Base-by-base conservation (phyloP, 805 yeast species). In the Saturnispora sanitii region DNA sequence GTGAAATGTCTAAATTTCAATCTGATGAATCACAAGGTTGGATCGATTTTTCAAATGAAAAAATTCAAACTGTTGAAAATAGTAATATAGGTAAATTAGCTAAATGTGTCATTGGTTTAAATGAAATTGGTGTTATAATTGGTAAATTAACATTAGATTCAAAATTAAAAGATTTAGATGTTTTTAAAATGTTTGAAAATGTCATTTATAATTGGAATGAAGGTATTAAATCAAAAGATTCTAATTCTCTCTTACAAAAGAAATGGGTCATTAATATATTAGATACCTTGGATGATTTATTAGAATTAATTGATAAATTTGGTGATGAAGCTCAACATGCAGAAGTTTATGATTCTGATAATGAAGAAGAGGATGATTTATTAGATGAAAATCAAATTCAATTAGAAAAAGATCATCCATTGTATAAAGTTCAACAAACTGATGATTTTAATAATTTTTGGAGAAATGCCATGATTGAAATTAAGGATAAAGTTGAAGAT, bases 31-130 rank as follows among this genome's bases (percentile, higher is more conserved):
- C 44, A 3, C 51, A 38, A 3, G 58, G 56, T 45, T 83, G 67
- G 55, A 77, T 84, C 40, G 73, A 72, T 11, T 84, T 82, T 30
- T 82, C 94, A 4, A 45, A 81, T 18, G 95, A 85, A 45, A 71
- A 94, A 48, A 65, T 75, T 21, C 70, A 69, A 6, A 50, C 64
- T 12, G 95, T 95, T 9, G 28, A 40, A 0, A 59, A 75, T 33
- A 71, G 66, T 9, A 56, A 62, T 35, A 68, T 62, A 46, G 69
- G 76, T n/a, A 33, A 80, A 44, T 68, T 81, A 42, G 72, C 81
- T 4, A 69, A 70, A 43, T 64, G 80, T 28, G 71, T 73, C 49
- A 68, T 82, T 7, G 51, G 74, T 15, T 58, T 80, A 21, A 75
- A 69, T 48, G 66, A 77, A 53, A 71, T 82, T 32, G 81, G 83